These are phyloP conservation scores for Mycena galericulata DNA, from an alignment of 768 basidiomycete species.

Conservation along the genomic window DNA sequence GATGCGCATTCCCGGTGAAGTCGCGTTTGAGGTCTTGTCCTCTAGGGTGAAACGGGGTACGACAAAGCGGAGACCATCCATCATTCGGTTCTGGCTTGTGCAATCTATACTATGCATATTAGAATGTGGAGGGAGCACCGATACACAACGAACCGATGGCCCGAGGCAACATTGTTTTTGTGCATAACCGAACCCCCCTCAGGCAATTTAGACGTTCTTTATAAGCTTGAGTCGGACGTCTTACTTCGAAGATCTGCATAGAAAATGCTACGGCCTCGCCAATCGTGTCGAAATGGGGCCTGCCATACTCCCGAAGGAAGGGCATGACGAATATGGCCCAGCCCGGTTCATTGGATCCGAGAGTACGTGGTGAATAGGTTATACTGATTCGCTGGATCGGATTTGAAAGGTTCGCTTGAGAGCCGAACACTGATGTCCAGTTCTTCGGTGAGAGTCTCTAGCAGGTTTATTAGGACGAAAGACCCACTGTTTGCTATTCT, in stretches of 20 bases:
- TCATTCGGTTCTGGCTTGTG: conserved; percentile 46
- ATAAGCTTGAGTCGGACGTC: too few species aligned
- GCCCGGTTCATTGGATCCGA: too few species aligned
- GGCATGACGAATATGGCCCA: conserved; percentile 48
- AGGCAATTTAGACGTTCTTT: too few species aligned
- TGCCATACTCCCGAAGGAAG: conserved; percentile 37
- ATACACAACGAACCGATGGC: conserved; percentile 39
- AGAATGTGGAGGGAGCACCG: background rate
- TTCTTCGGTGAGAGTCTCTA: too few species aligned
- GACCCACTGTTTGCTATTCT: too few species aligned
- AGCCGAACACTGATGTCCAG: too few species aligned
- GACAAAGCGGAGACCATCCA: conserved; percentile 45
- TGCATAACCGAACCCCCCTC: conserved; percentile 47
- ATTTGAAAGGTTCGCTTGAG: too few species aligned
- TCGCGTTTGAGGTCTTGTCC: conserved; percentile 22
- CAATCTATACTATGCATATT: conserved; percentile 27
- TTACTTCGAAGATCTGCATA: conserved; percentile 46
- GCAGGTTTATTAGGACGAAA: too few species aligned
- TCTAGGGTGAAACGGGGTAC: conserved; percentile 44
- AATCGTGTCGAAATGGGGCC: conserved; percentile 46
- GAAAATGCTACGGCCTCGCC: conserved; percentile 49
- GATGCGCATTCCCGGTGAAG: background rate
- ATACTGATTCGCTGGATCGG: too few species aligned
- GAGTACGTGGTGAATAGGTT: too few species aligned
- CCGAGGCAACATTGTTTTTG: conserved; percentile 37